These are phyloP conservation scores for Adenanthera pavonina DNA, from an alignment of 306 rosid genomes.

Conservation along the genomic window DNA sequence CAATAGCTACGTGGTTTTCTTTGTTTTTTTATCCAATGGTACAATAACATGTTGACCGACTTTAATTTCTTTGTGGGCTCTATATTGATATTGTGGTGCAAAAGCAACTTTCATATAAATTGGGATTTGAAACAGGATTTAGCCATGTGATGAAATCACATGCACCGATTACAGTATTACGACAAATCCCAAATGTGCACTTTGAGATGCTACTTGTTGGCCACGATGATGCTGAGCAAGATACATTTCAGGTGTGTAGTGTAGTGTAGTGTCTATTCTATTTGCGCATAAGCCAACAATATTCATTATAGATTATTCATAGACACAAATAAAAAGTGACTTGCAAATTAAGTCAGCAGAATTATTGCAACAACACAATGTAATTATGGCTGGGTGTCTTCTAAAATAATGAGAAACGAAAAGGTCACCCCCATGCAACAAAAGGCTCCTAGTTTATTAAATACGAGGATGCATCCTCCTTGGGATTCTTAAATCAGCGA, in stretches of 20 bases:
- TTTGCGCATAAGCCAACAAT: neutral
- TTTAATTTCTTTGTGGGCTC: neutral
- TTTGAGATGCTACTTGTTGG: constrained; percentile 18
- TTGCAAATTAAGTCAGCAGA: neutral
- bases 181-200: constrained; percentile 12
- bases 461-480: neutral
- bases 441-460: neutral
- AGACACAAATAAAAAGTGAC: neutral
- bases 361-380: neutral
- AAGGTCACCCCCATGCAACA: constrained; percentile 12
- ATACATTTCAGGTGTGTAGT: constrained; percentile 10
- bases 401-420: neutral
- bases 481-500: neutral
- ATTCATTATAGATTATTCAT: neutral
- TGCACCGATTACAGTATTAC: neutral
- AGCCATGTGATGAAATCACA: constrained; percentile 6
- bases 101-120: constrained; percentile 6
- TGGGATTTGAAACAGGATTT: constrained; percentile 4
- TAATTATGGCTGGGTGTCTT: neutral
- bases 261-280: neutral
- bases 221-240: constrained; percentile 20
- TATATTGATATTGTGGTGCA: neutral
- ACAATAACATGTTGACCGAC: constrained; percentile 10
- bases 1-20: neutral
- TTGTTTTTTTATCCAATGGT: neutral